phyloP scores from a whole-genome alignment of 345 rosid species.

The Boechera stricta region DNA sequence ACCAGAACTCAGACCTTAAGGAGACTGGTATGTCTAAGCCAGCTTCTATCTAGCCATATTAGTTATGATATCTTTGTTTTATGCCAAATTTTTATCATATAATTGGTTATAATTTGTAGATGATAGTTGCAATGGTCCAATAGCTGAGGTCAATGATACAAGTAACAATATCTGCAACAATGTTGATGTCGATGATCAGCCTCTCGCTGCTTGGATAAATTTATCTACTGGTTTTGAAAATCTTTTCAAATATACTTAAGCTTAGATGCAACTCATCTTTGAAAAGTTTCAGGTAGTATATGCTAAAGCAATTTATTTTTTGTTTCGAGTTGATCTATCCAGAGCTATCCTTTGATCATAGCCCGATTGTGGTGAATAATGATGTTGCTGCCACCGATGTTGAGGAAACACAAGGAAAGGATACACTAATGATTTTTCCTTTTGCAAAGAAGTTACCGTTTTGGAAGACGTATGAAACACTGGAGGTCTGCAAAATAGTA shows the following conservation, averaged over 20 bases:
- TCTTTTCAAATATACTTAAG: constrained; percentile 9
- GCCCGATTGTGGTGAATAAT: not conserved
- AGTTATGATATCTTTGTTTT: not conserved
- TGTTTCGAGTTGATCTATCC: not conserved
- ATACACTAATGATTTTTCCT: constrained; percentile 44
- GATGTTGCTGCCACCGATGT: not conserved
- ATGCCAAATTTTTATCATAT: not conserved
- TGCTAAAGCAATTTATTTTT: not conserved
- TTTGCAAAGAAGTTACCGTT: constrained; percentile 57
- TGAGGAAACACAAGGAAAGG: constrained; percentile 2
- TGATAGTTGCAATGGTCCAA: constrained; percentile 16
- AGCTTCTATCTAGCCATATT: constrained; percentile 3
- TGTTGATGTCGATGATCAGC: constrained; percentile 34
- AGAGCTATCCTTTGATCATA: constrained; percentile 9
- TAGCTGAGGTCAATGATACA: not conserved
- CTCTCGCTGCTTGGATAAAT: constrained; percentile 55
- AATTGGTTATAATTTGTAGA: constrained; percentile 21
- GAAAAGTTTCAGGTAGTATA: not conserved
- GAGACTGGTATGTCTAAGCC: constrained; percentile 19
- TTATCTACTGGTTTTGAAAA: constrained; percentile 5
- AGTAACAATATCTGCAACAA: not conserved
- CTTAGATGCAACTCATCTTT: constrained; percentile 12
- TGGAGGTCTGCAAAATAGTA: not conserved
- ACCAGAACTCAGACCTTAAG: not conserved
- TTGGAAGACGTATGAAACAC: constrained; percentile 55